Conservation (phyloP, 495 filamentous ascomycete genomes). For the Aspergillus avenaceus region DNA sequence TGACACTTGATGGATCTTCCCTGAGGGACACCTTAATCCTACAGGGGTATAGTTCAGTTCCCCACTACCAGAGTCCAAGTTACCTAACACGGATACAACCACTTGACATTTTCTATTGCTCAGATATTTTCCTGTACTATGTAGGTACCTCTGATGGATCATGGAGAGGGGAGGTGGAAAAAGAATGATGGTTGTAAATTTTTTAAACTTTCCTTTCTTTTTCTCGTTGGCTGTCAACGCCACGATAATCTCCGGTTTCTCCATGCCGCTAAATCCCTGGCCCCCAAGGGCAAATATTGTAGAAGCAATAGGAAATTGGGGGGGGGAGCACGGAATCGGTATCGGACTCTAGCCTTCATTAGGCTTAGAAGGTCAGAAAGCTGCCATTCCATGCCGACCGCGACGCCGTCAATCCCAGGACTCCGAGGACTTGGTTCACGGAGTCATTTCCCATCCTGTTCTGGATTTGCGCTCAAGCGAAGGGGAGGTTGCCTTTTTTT, state of each 20-base stretch:
- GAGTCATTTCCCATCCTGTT: conserved; percentile 22
- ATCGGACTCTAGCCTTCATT: conserved; percentile 9
- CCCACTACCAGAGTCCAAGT: too few species aligned
- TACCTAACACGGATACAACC: too few species aligned
- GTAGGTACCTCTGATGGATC: too few species aligned
- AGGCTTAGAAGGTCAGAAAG: conserved; percentile 10
- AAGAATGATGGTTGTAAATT: neutral
- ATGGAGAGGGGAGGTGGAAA: neutral
- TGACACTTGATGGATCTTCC: too few species aligned
- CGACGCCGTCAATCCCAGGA: conserved; percentile 12
- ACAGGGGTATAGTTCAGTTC: too few species aligned
- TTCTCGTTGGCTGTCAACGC: conserved; percentile 15
- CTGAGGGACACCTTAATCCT: too few species aligned
- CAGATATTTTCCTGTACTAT: too few species aligned
- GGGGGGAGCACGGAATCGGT: conserved; percentile 18
- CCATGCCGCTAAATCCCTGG: conserved; percentile 14
- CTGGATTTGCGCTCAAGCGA: too few species aligned
- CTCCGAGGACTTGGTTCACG: conserved; percentile 22
- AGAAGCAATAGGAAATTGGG: conserved; percentile 10
- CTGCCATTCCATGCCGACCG: conserved; percentile 14
- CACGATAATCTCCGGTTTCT: conserved; percentile 26
- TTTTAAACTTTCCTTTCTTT: conserved; percentile 3
- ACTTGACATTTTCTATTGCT: too few species aligned
- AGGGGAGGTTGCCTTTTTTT: neutral
- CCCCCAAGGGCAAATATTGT: conserved; percentile 16